Base-by-base conservation (phyloP, 441 rosid species). In the Bocquillonia castaneifolia region DNA sequence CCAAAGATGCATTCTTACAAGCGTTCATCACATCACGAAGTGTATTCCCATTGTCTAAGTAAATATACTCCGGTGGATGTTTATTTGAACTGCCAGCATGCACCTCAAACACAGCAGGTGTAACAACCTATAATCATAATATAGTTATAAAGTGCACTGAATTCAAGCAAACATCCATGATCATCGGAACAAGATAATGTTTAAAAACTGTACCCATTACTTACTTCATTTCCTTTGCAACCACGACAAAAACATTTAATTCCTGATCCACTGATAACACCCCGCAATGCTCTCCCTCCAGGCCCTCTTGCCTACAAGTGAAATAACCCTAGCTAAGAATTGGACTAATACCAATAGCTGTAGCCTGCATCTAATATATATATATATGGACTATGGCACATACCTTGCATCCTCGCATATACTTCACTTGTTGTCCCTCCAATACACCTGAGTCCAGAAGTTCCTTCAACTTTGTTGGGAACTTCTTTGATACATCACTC, bases 51-150 rank as follows among this genome's bases (percentile, higher is more conserved):
- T 86, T 89, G 72, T 88, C 92, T 74, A 93, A 75, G 74, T 37
- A 76, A 66, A 85, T 89, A 76, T 85, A 79, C 66, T 91, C 98
- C 26, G 95, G 86, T 14, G 97, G 95, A n/a, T 86, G 91, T 70
- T 89, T 89, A 76, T 93, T 93, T 57, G 82, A 34, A 83, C 95
- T 88, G 66, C 83, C 84, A 31, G 98, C 98, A 82, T 93, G 98
- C 77, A 78, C 25, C 86, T 91, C 97, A 60, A 72, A 93, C 31
- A 76, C 50, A 25, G 77, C 37, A 53, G 98, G 87, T 0, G 84
- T 64, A 66, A 91, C 83, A 66, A 82, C 86, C 98, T 93, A 72
- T 59, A 71, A 60, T 69, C 26, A n/a, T 40, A 73, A 25, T 64
- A 5, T 6, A 59, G 51, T 20, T 32, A 44, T 54, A 57, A 68